Evolutionary conservation across 176 grass and related monocot species (phyloP).

Genomic region (Hordeum vulgare): DNA sequence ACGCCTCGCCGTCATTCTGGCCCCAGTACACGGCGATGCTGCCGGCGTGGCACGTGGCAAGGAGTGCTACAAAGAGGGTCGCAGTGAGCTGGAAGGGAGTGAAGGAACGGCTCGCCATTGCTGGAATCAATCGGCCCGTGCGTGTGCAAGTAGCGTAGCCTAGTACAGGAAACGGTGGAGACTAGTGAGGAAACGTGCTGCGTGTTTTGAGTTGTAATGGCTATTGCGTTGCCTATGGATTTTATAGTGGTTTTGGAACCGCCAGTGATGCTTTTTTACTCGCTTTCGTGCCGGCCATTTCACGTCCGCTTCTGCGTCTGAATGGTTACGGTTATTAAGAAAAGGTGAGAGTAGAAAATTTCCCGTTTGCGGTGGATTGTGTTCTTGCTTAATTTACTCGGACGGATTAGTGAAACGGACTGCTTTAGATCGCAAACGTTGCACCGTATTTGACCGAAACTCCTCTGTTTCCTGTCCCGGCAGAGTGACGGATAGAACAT

Average conservation of each 20-base stretch:
- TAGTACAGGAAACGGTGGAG: too few relatives aligned
- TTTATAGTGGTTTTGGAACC: constrained; percentile 10
- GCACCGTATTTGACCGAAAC: background rate
- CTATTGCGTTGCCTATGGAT: background rate
- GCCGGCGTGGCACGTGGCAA: constrained; percentile 31
- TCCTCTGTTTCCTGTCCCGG: background rate
- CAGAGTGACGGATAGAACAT: background rate
- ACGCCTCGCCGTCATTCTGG: constrained; percentile 43
- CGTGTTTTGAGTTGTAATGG: background rate
- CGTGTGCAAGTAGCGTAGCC: too few relatives aligned
- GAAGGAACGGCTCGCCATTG: constrained; percentile 11
- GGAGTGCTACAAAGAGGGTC: background rate
- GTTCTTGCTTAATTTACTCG: background rate
- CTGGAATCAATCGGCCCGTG: background rate
- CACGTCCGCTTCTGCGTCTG: background rate
- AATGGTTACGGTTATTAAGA: background rate
- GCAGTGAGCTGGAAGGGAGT: background rate
- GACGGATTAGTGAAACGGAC: background rate
- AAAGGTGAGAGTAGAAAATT: background rate
- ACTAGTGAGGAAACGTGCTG: too few relatives aligned
- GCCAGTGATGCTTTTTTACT: background rate
- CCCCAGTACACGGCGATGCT: constrained; percentile 55
- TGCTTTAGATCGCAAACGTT: background rate
- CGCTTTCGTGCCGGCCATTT: constrained; percentile 30
- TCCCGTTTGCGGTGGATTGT: background rate